Evolutionary conservation across 495 filamentous ascomycete species (phyloP).

Genomic region (Aspergillus saccharolyticus): DNA sequence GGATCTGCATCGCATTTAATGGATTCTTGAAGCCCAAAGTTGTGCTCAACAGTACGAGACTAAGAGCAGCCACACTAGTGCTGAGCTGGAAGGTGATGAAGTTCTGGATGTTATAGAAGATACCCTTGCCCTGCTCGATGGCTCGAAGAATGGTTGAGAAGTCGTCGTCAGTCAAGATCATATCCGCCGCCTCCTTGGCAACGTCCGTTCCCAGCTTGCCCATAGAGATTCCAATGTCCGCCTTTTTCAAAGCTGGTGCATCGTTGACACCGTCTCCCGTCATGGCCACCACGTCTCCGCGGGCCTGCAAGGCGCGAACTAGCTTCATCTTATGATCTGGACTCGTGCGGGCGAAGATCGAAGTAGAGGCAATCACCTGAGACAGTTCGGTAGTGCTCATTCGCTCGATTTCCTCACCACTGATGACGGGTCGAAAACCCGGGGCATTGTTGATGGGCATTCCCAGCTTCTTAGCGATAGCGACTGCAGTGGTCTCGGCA

Average conservation of each 20-base stretch:
- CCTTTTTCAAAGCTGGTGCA: slow-evolving; percentile 92
- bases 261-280: slow-evolving; percentile 98
- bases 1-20: slow-evolving; percentile 97
- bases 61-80: slow-evolving; percentile 90
- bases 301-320: slow-evolving; percentile 80
- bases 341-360: slow-evolving; percentile 92
- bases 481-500: slow-evolving; percentile 86
- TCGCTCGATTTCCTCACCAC: slow-evolving; percentile 82
- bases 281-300: slow-evolving; percentile 98
- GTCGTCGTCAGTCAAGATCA: slow-evolving; percentile 97
- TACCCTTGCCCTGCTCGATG: slow-evolving; percentile 97
- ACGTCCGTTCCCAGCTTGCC: slow-evolving; percentile 92
- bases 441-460: slow-evolving; percentile 63
- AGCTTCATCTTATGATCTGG: slow-evolving; percentile 99
- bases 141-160: slow-evolving; percentile 95
- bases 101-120: slow-evolving; percentile 99
- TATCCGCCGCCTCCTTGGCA: slow-evolving; percentile 98
- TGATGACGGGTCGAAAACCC: slow-evolving; percentile 62
- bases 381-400: slow-evolving; percentile 83
- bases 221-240: slow-evolving; percentile 98
- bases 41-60: slow-evolving; percentile 86
- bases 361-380: slow-evolving; percentile 76
- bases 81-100: slow-evolving; percentile 98
- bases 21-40: slow-evolving; percentile 89
- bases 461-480: slow-evolving; percentile 86